Conservation (phyloP, 208 protist species). For the Leishmania aethiopica region DNA sequence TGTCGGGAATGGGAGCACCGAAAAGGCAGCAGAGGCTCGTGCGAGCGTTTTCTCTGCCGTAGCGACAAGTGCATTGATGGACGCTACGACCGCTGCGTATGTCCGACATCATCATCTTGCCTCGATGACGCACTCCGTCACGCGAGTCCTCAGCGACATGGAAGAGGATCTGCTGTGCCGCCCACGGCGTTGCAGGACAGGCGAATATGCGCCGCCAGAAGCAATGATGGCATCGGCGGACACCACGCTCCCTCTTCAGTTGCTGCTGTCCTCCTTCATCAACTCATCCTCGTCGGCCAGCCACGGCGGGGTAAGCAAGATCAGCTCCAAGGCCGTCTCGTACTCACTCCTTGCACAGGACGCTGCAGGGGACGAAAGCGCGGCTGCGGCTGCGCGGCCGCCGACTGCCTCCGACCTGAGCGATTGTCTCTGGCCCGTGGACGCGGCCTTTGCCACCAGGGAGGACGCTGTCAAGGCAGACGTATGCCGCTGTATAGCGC, state of each 20-base stretch:
- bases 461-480: slow-evolving; percentile 37
- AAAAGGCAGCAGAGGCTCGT: not conserved
- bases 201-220: not conserved
- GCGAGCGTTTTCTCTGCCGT: not conserved
- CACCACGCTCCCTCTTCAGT: slow-evolving; percentile 8
- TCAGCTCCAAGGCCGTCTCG: not conserved
- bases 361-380: not conserved
- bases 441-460: slow-evolving; percentile 16
- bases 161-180: not conserved
- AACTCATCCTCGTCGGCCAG: not conserved
- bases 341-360: not conserved
- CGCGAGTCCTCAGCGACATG: not conserved
- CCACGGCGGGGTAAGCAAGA: not conserved
- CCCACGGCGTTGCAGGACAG: not conserved
- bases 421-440: slow-evolving; percentile 4
- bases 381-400: not conserved
- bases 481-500: slow-evolving; percentile 32
- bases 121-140: not conserved
- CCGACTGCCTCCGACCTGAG: not conserved
- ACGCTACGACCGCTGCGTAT: slow-evolving; percentile 15
- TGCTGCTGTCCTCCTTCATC: slow-evolving; percentile 17
- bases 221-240: not conserved
- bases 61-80: not conserved
- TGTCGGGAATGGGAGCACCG: not conserved
- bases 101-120: slow-evolving; percentile 13